Conservation (phyloP, 1,284 basidiomycete genomes). For the Leucoagaricus sp. region DNA sequence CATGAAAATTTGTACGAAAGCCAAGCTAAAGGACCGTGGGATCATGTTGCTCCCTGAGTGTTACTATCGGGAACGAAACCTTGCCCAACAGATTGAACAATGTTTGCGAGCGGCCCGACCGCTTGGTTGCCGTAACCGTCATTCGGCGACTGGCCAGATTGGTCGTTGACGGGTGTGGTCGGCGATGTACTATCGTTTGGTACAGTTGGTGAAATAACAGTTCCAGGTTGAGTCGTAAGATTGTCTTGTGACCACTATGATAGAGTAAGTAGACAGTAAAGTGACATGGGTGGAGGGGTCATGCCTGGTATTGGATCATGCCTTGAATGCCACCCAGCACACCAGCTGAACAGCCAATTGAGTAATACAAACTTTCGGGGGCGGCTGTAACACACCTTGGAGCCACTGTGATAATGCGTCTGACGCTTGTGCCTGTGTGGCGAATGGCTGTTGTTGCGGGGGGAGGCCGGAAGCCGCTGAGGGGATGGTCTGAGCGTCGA, state of each 20-base stretch:
- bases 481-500: slow-evolving; percentile 7
- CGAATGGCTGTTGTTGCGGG: slow-evolving; percentile 34
- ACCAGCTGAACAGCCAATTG: slow-evolving; percentile 35
- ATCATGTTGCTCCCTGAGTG: neutral
- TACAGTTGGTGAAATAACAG: slow-evolving; percentile 34
- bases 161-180: slow-evolving; percentile 24
- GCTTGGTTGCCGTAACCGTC: slow-evolving; percentile 53
- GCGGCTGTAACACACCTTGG: slow-evolving; percentile 33
- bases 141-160: slow-evolving; percentile 55
- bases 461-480: slow-evolving; percentile 17
- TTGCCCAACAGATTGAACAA: slow-evolving; percentile 3
- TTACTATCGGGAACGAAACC: neutral
- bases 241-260: slow-evolving; percentile 55
- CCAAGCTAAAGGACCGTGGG: neutral
- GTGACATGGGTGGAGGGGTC: neutral
- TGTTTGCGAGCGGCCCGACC: neutral
- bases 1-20: too few species aligned
- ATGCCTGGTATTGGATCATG: slow-evolving; percentile 50
- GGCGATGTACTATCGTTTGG: neutral
- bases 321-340: slow-evolving; percentile 47
- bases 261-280: neutral
- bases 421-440: slow-evolving; percentile 50
- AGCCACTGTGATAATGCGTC: slow-evolving; percentile 57
- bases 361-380: neutral
- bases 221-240: slow-evolving; percentile 44